Evolutionary conservation across 371 early-diverging fungal species (phyloP), one percentile per base, ranked within the genome.

Genomic region (Actinomucor elegans): DNA sequence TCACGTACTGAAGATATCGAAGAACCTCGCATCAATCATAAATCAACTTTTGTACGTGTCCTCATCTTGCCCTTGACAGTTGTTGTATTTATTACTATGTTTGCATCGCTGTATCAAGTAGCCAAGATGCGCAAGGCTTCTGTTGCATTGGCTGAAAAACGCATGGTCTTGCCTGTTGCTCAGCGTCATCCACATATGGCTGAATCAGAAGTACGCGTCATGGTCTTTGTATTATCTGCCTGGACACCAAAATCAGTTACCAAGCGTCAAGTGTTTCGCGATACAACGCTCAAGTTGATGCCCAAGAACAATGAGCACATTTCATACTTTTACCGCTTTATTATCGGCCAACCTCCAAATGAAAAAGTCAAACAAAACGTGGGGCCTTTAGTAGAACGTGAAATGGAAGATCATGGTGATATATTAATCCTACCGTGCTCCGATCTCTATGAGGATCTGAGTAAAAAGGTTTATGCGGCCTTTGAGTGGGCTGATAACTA

Each of bases 141-240:
- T 4, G 61, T 54, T 6, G 61, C 32, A 5, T 15, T 67, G 17
- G 21, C 48, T 21, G 56, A 60, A 20, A 31, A 58, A 21, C 54
- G 58, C 8, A 53, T 60, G 34, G 52, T 57, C 9, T 60, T 54
- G 32, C 67, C 71, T 17, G 34, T 41, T 0, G 57, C 48, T 23
- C 29, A 51, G 28, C 32, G 48, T 10, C 66, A 64, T 47, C 59
- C 71, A 14, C 63, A 64, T 17, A 42, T 72, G 17, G 51, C 63
- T 5, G 70, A 68, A 14, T 63, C 64, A 8, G 46, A 61, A 4
- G 64, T 71, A 3, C 68, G 69, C 20, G 72, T 77, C 27, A 69
- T 77, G 66, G 73, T 83, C 28, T 67, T 83, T 62, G 72, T 83
- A 0, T 65, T 83, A 11, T 81, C 81, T 0, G 81, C 84, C 1